Evolutionary conservation across 106 monocot species (phyloP), one percentile per base, ranked within the genome.

Genomic region (Cymbidium sinense): DNA sequence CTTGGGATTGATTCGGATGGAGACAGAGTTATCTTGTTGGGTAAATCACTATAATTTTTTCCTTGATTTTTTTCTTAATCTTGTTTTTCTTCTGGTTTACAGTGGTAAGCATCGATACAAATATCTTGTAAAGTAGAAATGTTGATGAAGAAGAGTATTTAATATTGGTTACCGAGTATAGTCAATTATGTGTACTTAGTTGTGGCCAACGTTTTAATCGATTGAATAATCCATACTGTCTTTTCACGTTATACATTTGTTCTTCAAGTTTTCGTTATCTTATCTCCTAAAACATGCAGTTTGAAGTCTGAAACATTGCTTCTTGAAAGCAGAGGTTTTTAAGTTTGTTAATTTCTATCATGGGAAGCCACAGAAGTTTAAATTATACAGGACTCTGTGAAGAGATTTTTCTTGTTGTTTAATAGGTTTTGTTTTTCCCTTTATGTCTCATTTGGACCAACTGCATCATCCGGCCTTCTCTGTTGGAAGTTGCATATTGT

Each of bases 101-200:
- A 69, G 8, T 69, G 13, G 17, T 34, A 31, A 69, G 29, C 18
- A 29, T 69, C 33, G 29, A 17, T 31, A 33, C 69, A 31, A 69
- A 69, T 69, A 69, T 29, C 33, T 69, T 69, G 69, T 34, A 33
- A 34, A 69, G 69, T 69, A 69, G 69, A 31, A 69, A 33, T 69
- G 69, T 69, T 17, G 27, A 62, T 62, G 27, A n/a, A 25, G 27
- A n/a, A 25, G 47, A 47, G 47, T 15, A 47, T 47, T 47, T 47
- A 11, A 47, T 39, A 47, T 47, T 47, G 61, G 15, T 62, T 25
- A 62, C 1, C 27, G 61, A 62, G 27, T 25, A 62, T 62, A 27
- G 7, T 62, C 25, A 62, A 25, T 62, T 62, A 9, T 27, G 5
- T 62, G n/a, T n/a, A 62, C 61, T 62, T 61, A 6, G 5, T 62